A percentile compares a stretch with the other conserved stretches of the same genome.
Conservation (phyloP, 2,329 filamentous ascomycete species). For the Fusarium domesticum region DNA sequence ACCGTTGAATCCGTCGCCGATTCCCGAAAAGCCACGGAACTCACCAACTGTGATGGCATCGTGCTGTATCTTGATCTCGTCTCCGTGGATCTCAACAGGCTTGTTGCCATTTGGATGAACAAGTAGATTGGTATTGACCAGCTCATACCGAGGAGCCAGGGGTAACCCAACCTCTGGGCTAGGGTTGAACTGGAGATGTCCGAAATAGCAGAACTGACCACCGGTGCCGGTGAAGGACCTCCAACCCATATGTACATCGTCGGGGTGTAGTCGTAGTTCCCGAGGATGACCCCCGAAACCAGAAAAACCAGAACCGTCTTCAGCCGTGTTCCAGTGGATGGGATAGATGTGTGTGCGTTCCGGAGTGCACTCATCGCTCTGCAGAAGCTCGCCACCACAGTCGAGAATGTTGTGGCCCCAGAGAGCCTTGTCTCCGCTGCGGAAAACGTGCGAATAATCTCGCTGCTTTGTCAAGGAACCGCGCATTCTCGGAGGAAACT, state of each 20-base stretch:
- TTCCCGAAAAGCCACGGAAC: background rate
- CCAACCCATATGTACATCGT: conserved; percentile 42
- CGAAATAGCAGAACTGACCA: conserved; percentile 35
- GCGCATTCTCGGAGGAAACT: conserved; percentile 33
- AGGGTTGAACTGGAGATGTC: conserved; percentile 40
- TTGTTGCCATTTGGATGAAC: conserved; percentile 17
- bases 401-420: conserved; percentile 36
- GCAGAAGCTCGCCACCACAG: conserved; percentile 34
- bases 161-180: conserved; percentile 30
- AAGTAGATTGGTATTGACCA: conserved; percentile 38
- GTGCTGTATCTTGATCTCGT: background rate
- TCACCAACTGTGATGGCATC: conserved; percentile 37
- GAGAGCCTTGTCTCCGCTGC: conserved; percentile 37
- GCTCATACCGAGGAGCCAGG: conserved; percentile 36
- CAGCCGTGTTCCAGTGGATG: conserved; percentile 13
- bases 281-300: conserved; percentile 36
- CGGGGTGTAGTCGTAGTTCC: conserved; percentile 46
- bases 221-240: conserved; percentile 34
- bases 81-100: background rate
- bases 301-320: conserved; percentile 28
- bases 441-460: conserved; percentile 45
- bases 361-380: conserved; percentile 17
- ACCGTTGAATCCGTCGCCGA: conserved; percentile 16
- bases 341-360: conserved; percentile 8
- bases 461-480: conserved; percentile 19